Base-by-base conservation (phyloP, 768 basidiomycete species). In the Suillus variegatus region DNA sequence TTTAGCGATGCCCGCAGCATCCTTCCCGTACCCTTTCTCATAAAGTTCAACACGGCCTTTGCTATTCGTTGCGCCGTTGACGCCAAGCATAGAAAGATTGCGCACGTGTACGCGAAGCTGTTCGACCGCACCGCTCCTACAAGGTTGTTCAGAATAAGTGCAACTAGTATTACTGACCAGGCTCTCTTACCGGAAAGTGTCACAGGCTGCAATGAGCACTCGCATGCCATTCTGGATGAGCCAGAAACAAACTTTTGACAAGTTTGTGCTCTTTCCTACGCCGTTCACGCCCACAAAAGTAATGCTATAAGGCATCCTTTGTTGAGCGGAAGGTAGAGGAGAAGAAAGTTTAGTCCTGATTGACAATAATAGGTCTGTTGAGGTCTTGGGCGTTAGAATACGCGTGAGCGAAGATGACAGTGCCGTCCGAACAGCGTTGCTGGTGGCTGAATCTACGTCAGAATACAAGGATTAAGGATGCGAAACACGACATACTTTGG, bases 201-300 rank as follows among this genome's bases (percentile, higher is more conserved):
- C 97, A 74, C 97, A 99, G 14, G 97, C 97, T 51, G 97, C 97
- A 71, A 99, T 99, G 69, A 99, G 82, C 47, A 99, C 97, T 47
- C 91, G 84, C 46, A 97, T 78, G 6, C 92, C 90, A 73, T 99
- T 99, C 78, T 99, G 97, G 62, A 99, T 90, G 46, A 99, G 82
- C 97, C 97, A 99, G 80, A 99, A 99, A 78, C 95, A 96, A 60
- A 99, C 97, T 81, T 99, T 99, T 51, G 92, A 93, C 49, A 99
- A 80, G 77, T 99, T 99, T 7, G 97, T 99, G 71, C 94, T 97
- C 82, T 99, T 99, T 40, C 97, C 97, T 32, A 99, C 97, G 32
- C 97, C 97, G 73, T 99, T 99, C 44, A 99, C 97, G 16, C 97
- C 97, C 49, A 99, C 95, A 75, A 99, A 99, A 0, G 95, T 90